Evolutionary conservation across 2,329 filamentous ascomycete species (phyloP).

Genomic region (Fusarium sp.): DNA sequence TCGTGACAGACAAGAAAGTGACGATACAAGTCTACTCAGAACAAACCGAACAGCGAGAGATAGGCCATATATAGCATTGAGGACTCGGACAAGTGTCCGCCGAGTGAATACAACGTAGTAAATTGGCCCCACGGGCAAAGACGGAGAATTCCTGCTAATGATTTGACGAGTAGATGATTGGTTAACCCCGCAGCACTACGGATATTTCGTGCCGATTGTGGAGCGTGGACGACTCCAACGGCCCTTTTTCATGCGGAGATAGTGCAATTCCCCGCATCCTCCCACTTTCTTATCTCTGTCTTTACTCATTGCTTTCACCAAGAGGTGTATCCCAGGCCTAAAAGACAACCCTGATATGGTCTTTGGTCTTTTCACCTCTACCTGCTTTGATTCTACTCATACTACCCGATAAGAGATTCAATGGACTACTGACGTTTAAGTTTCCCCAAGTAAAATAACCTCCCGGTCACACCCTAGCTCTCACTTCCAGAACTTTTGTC

Average conservation of each 20-base stretch:
- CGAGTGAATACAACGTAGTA: neutral
- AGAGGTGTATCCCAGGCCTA: neutral
- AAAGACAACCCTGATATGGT: too few relatives aligned
- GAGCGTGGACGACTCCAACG: neutral
- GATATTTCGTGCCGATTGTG: constrained; percentile 23
- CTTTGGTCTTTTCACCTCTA: too few relatives aligned
- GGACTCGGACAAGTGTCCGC: neutral
- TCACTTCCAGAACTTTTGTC: neutral
- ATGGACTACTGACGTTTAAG: too few relatives aligned
- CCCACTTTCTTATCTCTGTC: neutral
- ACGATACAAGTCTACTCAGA: neutral
- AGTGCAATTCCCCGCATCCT: neutral
- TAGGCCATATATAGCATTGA: neutral
- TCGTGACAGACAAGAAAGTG: neutral
- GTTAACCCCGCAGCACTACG: constrained; percentile 6
- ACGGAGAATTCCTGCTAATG: neutral
- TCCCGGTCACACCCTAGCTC: neutral
- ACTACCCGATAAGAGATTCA: too few relatives aligned
- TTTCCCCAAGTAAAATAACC: neutral
- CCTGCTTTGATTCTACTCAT: too few relatives aligned
- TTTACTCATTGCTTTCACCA: neutral
- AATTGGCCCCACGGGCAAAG: neutral
- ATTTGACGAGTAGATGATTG: neutral
- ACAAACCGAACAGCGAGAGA: too few relatives aligned
- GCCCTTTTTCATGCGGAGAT: constrained; percentile 2